Evolutionary conservation across 176 grass and related monocot genomes (phyloP).

Genomic region (Hordeum vulgare): MorexV3_pseudomolecules_assembly NC_058522.1:19024113-19024612

Average conservation of each 20-base stretch:
- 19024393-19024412: conserved; percentile 39
- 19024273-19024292: background rate
- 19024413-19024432: conserved; percentile 48
- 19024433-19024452: conserved; percentile 46
- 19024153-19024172: background rate
- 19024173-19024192: background rate
- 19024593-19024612: background rate
- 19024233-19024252: background rate
- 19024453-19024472: conserved; percentile 42
- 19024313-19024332: conserved; percentile 40
- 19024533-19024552: background rate
- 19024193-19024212: background rate
- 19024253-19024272: background rate
- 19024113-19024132: background rate
- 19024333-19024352: conserved; percentile 49
- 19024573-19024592: conserved; percentile 39
- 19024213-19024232: background rate
- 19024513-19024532: background rate
- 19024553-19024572: conserved; percentile 25
- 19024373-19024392: conserved; percentile 54
- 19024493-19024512: background rate
- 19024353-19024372: conserved; percentile 42
- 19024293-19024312: background rate
- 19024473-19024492: background rate
- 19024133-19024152: background rate